These are phyloP conservation scores for Mangifera indica DNA, from an alignment of 345 rosid species.

Conservation along the genomic window DNA sequence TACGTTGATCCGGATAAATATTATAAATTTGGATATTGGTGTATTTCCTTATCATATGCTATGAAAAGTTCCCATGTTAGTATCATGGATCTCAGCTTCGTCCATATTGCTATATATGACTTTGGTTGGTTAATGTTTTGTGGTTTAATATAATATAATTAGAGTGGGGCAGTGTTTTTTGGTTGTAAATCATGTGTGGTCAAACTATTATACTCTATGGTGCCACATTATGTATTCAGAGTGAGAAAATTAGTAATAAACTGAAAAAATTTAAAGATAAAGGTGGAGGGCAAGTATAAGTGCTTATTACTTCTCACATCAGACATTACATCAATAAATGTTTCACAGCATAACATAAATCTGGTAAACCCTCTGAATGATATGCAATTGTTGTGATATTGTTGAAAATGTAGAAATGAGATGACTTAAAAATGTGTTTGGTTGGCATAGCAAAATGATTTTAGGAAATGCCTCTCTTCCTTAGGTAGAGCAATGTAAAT, in stretches of 20 bases:
- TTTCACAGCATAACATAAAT: not conserved
- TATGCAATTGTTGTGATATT: not conserved
- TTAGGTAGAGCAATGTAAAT: not conserved
- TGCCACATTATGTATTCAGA: not conserved
- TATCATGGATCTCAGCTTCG: too few relatives aligned
- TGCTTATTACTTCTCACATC: not conserved
- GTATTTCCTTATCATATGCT: too few relatives aligned
- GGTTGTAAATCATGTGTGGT: not conserved
- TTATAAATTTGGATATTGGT: not conserved
- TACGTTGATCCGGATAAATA: not conserved
- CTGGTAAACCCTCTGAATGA: not conserved
- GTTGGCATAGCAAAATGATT: not conserved
- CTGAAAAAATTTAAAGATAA: constrained; percentile 13
- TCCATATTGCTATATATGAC: too few relatives aligned
- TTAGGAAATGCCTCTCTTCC: not conserved
- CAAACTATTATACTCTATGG: not conserved
- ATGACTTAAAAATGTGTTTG: not conserved
- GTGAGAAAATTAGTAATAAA: too few relatives aligned
- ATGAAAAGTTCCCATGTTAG: too few relatives aligned
- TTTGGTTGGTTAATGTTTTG: too few relatives aligned
- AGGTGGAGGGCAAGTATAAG: not conserved
- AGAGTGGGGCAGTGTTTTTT: too few relatives aligned
- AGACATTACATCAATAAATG: not conserved
- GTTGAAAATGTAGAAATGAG: constrained; percentile 1
- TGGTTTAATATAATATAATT: too few relatives aligned